A percentile compares a stretch with the other conserved stretches of the same genome.
These are phyloP conservation scores for Arthrobotrys sinensis DNA, from an alignment of 2,329 filamentous ascomycete genomes.

Conservation along the genomic window DNA sequence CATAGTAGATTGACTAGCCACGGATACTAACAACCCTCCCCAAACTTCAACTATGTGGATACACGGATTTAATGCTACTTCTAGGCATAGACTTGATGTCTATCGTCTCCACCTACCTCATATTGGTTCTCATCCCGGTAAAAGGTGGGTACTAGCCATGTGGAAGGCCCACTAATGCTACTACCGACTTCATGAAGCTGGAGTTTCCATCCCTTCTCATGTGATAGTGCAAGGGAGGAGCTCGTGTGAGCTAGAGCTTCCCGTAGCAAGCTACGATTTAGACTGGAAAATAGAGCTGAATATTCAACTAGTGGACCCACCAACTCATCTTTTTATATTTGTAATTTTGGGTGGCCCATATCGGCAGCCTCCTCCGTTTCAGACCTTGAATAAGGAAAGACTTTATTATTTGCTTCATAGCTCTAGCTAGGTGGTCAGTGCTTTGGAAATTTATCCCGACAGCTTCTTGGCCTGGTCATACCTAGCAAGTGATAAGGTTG, in stretches of 20 bases:
- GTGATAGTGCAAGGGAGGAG: constrained; percentile 22
- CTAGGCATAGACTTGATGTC: neutral
- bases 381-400: constrained; percentile 2
- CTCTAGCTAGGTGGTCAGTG: neutral
- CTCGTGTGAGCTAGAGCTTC: constrained; percentile 23
- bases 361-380: constrained; percentile 7
- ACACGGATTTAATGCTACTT: neutral
- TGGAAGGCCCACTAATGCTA: neutral
- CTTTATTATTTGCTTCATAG: neutral
- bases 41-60: neutral
- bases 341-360: neutral
- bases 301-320: constrained; percentile 9
- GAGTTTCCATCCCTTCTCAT: constrained; percentile 1
- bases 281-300: neutral
- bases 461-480: neutral
- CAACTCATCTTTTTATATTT: neutral
- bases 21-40: neutral
- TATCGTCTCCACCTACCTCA: constrained; percentile 10
- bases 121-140: neutral
- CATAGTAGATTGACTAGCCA: neutral
- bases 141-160: neutral
- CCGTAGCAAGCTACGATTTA: constrained; percentile 3
- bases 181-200: neutral
- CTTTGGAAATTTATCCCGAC: constrained; percentile 30
- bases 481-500: constrained; percentile 16